Evolutionary conservation across 192 early-diverging fungal species (phyloP), one percentile per base, ranked within the genome.

Genomic region (Glomus cerebriforme): DNA sequence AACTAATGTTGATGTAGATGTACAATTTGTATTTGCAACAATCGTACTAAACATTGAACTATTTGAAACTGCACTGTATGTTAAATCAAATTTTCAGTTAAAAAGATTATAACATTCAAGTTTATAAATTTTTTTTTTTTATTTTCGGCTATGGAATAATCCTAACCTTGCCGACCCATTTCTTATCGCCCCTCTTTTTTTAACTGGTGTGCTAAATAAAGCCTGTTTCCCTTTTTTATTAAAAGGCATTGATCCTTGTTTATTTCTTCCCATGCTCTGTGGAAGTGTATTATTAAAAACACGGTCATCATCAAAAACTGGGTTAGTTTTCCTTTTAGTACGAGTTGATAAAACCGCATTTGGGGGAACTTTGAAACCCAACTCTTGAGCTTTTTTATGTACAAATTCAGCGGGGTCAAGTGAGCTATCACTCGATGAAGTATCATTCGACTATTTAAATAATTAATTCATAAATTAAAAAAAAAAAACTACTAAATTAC

Each of bases 301-400:
- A 63, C 26, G 10, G n/a, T 66, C 64, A 19, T 66, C 64, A 66
- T 66, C 64, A 31, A 10, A 32, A 66, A 17, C 29, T 66, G 7
- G 32, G 17, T 31, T 15, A 19, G 19, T 66, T 31, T 31, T 12
- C 29, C 32, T 66, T 31, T 66, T 66, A 66, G 64, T 13, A 66
- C 64, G 64, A 27, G 64, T 66, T 32, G 64, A 66, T 17, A 31
- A 31, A 13, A 66, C 19, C 29, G 64, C 64, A 31, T 66, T 66
- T 32, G 27, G 64, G 26, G 64, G 64, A 31, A 66, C 64, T 66
- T 66, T 66, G 19, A 66, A 66, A 32, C 64, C 64, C 26, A 66
- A 31, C 19, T 66, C 64, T 66, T 66, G 64, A 31, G 64, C 64
- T 32, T 66, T 66, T 66, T 66, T 32, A 31, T 66, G 64, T 0